Evolutionary conservation across 2,329 filamentous ascomycete genomes (phyloP).

Genomic region (Colletotrichum higginsianum): DNA sequence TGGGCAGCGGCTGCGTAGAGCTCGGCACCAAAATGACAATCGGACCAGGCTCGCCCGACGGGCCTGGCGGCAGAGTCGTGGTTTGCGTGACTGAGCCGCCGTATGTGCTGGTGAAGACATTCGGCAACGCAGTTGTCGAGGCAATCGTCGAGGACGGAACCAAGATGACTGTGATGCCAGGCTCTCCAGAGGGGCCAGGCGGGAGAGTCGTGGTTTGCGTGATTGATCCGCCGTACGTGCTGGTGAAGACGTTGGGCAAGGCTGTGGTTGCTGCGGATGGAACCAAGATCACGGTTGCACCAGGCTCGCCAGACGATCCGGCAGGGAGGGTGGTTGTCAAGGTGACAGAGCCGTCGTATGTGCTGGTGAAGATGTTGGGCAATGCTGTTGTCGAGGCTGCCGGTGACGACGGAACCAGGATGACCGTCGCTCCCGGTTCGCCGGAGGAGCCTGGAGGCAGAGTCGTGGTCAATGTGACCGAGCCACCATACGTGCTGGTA

Average conservation of each 20-base stretch:
- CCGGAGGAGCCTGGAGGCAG: not conserved
- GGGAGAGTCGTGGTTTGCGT: not conserved
- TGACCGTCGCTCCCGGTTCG: not conserved
- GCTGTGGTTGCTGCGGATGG: not conserved
- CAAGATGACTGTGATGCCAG: conserved; percentile 5
- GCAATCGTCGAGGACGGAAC: not conserved
- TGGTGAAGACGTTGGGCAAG: conserved; percentile 15
- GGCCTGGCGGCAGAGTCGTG: conserved; percentile 18
- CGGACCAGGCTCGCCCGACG: conserved; percentile 3
- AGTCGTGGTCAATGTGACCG: not conserved
- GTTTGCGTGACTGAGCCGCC: conserved; percentile 10
- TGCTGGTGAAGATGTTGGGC: conserved; percentile 9
- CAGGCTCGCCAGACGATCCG: not conserved
- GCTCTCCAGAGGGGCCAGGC: not conserved
- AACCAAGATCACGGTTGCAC: conserved; percentile 4
- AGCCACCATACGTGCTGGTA: not conserved
- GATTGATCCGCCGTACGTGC: conserved; percentile 20
- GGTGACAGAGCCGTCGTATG: conserved; percentile 1
- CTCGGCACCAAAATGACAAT: conserved; percentile 9
- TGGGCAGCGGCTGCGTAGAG: not conserved
- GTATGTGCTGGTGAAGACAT: conserved; percentile 9
- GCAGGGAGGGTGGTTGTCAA: not conserved
- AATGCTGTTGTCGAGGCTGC: not conserved
- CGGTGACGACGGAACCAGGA: not conserved
- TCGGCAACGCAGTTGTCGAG: not conserved